phyloP scores from a whole-genome alignment of 805 yeast genomes.

The Cyberlindnera mrakii region DNA sequence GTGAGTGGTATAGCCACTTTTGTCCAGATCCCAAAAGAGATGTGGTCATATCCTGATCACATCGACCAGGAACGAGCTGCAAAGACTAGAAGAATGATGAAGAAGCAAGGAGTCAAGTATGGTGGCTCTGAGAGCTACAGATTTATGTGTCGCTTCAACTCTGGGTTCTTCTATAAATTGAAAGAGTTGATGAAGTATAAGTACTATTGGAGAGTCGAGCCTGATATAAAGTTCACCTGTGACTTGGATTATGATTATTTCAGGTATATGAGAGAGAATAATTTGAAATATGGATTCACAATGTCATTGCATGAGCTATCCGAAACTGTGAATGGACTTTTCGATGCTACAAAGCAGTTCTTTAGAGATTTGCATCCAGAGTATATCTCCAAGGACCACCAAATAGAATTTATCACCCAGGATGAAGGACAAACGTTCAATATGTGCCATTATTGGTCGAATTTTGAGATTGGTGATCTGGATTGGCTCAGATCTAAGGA shows the following conservation, averaged over 20 bases:
- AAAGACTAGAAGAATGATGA: conserved; percentile 37
- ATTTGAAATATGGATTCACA: conserved; percentile 62
- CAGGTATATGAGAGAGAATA: conserved; percentile 45
- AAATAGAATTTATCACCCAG: conserved; percentile 56
- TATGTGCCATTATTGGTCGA: conserved; percentile 79
- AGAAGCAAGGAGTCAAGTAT: conserved; percentile 40
- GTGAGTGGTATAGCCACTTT: conserved; percentile 56
- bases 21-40: conserved; percentile 50
- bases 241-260: conserved; percentile 61
- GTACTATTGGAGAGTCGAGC: conserved; percentile 77
- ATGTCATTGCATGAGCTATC: conserved; percentile 58
- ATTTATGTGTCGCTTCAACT: conserved; percentile 52
- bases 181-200: conserved; percentile 51
- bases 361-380: conserved; percentile 38
- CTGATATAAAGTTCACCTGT: conserved; percentile 56
- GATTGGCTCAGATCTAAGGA: conserved; percentile 56
- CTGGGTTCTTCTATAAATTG: conserved; percentile 57
- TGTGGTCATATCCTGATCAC: conserved; percentile 64
- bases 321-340: conserved; percentile 56
- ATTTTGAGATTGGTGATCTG: conserved; percentile 69
- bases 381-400: conserved; percentile 42
- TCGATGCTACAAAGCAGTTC: conserved; percentile 49
- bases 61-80: conserved; percentile 47
- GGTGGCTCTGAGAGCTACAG: conserved; percentile 59
- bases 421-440: conserved; percentile 64